Evolutionary conservation across 106 monocot genomes (phyloP).

Genomic region (Apostasia ramifera): DNA sequence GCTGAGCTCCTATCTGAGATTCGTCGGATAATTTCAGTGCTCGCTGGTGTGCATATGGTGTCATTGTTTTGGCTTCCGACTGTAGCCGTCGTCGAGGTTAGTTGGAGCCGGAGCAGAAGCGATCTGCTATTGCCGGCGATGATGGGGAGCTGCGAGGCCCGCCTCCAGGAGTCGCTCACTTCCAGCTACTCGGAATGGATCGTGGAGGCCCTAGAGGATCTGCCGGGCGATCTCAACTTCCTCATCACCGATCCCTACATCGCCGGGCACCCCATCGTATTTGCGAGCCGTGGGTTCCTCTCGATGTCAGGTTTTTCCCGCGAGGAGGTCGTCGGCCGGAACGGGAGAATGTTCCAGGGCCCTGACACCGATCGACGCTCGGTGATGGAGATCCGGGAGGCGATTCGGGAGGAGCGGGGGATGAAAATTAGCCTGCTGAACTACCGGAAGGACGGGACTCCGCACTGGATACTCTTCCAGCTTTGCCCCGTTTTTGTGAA

Average conservation of each 20-base stretch:
- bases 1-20: too few relatives aligned
- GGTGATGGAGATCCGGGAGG: conserved; percentile 72
- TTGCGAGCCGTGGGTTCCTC: conserved; percentile 73
- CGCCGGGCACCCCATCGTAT: conserved; percentile 85
- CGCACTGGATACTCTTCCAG: conserved; percentile 72
- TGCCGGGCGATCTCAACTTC: conserved; percentile 41
- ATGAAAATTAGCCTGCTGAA: conserved; percentile 66
- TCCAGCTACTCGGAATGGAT: conserved; percentile 66
- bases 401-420: conserved; percentile 50
- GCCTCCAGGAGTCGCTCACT: conserved; percentile 42
- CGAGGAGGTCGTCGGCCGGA: conserved; percentile 66
- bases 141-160: conserved; percentile 13
- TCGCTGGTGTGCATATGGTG: neutral
- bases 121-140: neutral
- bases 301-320: conserved; percentile 48
- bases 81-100: neutral
- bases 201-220: conserved; percentile 55
- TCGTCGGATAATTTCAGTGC: too few relatives aligned
- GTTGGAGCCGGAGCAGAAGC: neutral
- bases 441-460: conserved; percentile 70
- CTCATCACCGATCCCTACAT: conserved; percentile 75
- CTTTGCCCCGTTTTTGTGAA: conserved; percentile 58
- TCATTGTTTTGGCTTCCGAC: neutral
- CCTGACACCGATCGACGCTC: conserved; percentile 59
- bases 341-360: conserved; percentile 82